Evolutionary conservation across 176 grass and related monocot species (phyloP), one percentile per base, ranked within the genome.

Genomic region (Saccharum spontaneum): DNA sequence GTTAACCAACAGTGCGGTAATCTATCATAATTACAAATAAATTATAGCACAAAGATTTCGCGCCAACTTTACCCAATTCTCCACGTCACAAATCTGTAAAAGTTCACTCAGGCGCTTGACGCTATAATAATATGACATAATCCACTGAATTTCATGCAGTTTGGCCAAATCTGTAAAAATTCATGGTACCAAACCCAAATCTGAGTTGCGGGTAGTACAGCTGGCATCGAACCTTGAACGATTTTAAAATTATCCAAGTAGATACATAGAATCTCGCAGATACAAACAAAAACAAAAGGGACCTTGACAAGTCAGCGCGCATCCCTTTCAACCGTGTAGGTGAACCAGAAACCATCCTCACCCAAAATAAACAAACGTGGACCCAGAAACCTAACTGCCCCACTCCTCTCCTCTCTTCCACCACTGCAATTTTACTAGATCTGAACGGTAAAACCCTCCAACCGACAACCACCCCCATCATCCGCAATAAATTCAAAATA

Each of bases 301-400:
- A 84, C 81, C 60, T 70, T 38, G 34, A 75, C 28, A 87, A 76
- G 85, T 87, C 81, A 90, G 73, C 69, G 36, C 50, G 60, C 24
- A 24, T 11, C 76, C 26, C 23, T 49, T 33, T 71, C 79, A 87
- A 80, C 43, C 28, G 26, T 54, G 79, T 85, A 33, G 84, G 71
- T 40, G 38, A 82, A 87, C 67, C 48, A 85, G 4, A 49, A 69
- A 71, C 79, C 87, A 9, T 48, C 23, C 44, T 16, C 15, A 11
- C 22, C 12, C 16, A 8, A n/a, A 70, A 70, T 28, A 73, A 73
- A 73, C 11, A 73, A 73, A 30, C 8, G 3, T 50, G 14, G 46
- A 33, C 24, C 44, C 71, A 33, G 28, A 74, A 50, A 33, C 44
- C 44, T 66, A 83, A 33, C 74, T 61, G 11, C 44, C 60, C 75